Evolutionary conservation across 352 stramenopile species (phyloP).

Genomic region (Globisporangium okanoganense): DNA sequence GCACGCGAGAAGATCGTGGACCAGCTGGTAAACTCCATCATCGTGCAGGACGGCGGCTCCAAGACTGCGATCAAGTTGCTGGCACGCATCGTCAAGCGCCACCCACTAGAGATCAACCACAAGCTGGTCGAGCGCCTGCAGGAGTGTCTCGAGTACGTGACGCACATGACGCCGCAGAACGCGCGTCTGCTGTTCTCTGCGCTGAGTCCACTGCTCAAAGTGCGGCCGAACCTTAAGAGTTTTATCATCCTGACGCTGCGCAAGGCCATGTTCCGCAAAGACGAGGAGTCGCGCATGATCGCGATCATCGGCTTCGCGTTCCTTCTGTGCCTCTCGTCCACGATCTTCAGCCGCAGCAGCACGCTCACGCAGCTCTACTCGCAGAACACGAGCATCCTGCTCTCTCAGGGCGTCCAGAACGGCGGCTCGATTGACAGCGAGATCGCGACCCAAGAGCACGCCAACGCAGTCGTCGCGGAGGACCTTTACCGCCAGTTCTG

Average conservation of each 20-base stretch:
- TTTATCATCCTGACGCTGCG: slow-evolving; percentile 51
- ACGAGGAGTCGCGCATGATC: slow-evolving; percentile 43
- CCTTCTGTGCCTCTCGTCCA: slow-evolving; percentile 34
- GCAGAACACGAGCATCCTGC: slow-evolving; percentile 30
- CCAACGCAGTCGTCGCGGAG: slow-evolving; percentile 35
- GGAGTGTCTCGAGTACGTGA: slow-evolving; percentile 54
- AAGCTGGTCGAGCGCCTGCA: slow-evolving; percentile 29
- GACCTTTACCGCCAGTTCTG: slow-evolving; percentile 59
- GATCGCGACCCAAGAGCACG: slow-evolving; percentile 35
- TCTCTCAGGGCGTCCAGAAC: slow-evolving; percentile 27
- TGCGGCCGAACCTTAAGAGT: slow-evolving; percentile 35
- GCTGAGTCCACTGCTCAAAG: slow-evolving; percentile 33
- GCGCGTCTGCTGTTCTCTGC: slow-evolving; percentile 29
- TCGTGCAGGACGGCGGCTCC: slow-evolving; percentile 30
- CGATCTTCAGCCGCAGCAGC: slow-evolving; percentile 32
- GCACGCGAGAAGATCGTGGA: slow-evolving; percentile 33
- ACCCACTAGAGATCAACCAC: slow-evolving; percentile 33
- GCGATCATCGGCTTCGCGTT: slow-evolving; percentile 43
- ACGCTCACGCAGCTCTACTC: slow-evolving; percentile 52
- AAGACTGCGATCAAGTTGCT: slow-evolving; percentile 30
- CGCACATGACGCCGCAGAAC: slow-evolving; percentile 26
- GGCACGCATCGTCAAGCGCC: slow-evolving; percentile 33
- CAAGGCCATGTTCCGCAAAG: slow-evolving; percentile 63
- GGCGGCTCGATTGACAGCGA: slow-evolving; percentile 16
- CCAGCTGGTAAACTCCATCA: slow-evolving; percentile 38